Conservation (phyloP, 257 asterid species). For the Henckelia pumila region DNA sequence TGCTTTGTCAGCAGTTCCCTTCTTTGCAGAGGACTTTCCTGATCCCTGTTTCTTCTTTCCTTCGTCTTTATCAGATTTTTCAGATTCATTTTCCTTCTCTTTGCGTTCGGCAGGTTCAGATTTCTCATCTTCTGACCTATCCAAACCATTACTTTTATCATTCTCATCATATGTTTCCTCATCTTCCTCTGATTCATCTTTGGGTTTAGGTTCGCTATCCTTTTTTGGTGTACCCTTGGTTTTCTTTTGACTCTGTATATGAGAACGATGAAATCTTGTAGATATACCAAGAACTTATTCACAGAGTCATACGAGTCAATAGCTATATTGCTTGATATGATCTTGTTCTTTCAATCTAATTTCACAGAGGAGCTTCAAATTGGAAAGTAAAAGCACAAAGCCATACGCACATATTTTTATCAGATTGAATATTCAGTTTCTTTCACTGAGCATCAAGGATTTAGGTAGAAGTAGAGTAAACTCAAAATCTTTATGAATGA, state of each 20-base stretch:
- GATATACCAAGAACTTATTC: neutral
- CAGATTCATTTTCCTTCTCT: constrained; percentile 51
- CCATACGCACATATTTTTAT: neutral
- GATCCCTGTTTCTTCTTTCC: constrained; percentile 40
- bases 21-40: constrained; percentile 48
- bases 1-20: constrained; percentile 47
- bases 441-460: neutral
- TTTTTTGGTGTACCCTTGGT: constrained; percentile 44
- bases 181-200: constrained; percentile 60
- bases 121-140: constrained; percentile 63
- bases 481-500: neutral
- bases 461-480: neutral
- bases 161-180: constrained; percentile 40
- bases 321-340: constrained; percentile 1
- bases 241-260: constrained; percentile 49
- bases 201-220: constrained; percentile 51
- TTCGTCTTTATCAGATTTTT: constrained; percentile 44
- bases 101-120: constrained; percentile 64
- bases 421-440: neutral
- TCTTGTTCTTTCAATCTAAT: constrained; percentile 10
- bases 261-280: constrained; percentile 11
- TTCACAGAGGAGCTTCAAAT: constrained; percentile 1
- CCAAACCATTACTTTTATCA: constrained; percentile 47
- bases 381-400: neutral
- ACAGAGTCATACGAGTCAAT: neutral